A percentile compares a stretch with the other conserved stretches of the same genome.
phyloP scores from a whole-genome alignment of 192 early-diverging fungal genomes.

The Backusella parvicylindrica region DNA sequence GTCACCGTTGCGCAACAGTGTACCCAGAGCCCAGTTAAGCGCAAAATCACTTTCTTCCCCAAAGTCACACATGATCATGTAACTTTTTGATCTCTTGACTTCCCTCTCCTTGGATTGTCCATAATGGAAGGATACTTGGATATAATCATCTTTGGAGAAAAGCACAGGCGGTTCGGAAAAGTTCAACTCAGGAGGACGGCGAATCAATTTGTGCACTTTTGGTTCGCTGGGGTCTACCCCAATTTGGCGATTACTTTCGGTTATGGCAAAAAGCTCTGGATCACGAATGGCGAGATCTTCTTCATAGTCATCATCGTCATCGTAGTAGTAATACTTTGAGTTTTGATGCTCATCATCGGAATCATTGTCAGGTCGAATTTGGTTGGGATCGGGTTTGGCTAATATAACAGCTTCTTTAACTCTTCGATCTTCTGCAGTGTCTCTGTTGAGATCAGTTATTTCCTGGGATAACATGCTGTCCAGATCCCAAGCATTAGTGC shows the following conservation, averaged over 20 bases:
- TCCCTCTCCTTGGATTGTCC: conserved; percentile 4
- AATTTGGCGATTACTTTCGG: conserved; percentile 35
- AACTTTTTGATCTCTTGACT: conserved; percentile 17
- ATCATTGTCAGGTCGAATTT: conserved; percentile 17
- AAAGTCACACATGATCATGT: conserved; percentile 49
- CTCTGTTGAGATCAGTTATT: conserved; percentile 31
- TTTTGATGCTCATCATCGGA: conserved; percentile 4
- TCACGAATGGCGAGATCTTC: conserved; percentile 29
- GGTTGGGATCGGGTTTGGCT: conserved; percentile 31
- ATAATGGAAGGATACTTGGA: conserved; percentile 16
- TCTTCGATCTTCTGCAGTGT: conserved; percentile 24
- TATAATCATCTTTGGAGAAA: conserved; percentile 5
- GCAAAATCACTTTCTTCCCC: conserved; percentile 49
- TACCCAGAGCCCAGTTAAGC: conserved; percentile 45
- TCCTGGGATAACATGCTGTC: conserved; percentile 18
- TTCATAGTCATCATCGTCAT: conserved; percentile 16
- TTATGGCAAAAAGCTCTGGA: conserved; percentile 30
- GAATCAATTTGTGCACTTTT: neutral
- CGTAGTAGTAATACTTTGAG: conserved; percentile 5
- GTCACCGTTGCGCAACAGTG: conserved; percentile 48
- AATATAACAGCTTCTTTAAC: conserved; percentile 30
- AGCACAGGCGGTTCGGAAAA: conserved; percentile 16
- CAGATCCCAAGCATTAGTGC: conserved; percentile 10
- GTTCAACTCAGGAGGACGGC: conserved; percentile 1
- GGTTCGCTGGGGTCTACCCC: conserved; percentile 3